Percentiles rank a stretch among this genome's conserved stretches.
These are phyloP conservation scores for Kodamaea kaohsiungensis DNA, from an alignment of 805 yeast species.

Conservation along the genomic window DNA sequence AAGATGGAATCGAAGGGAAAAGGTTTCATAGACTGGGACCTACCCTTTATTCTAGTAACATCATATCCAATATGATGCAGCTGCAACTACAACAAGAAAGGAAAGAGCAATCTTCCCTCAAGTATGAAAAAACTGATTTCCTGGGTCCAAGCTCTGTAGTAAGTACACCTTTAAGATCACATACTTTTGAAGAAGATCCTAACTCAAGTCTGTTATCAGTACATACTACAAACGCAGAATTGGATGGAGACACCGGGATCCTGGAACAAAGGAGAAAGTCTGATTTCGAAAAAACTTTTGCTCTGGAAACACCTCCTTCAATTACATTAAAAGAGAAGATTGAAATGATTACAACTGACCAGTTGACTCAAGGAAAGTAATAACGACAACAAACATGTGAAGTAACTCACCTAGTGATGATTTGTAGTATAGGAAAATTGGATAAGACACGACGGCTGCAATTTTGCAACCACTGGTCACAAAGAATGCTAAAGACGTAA, in stretches of 20 bases:
- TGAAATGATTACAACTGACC: slow-evolving; percentile 36
- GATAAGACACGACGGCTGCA: neutral
- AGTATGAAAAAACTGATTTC: neutral
- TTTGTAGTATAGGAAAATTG: neutral
- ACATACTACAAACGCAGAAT: slow-evolving; percentile 29
- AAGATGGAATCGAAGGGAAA: slow-evolving; percentile 72
- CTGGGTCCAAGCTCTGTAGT: neutral
- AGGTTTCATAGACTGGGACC: slow-evolving; percentile 48
- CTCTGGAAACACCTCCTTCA: slow-evolving; percentile 29
- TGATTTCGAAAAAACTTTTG: slow-evolving; percentile 13
- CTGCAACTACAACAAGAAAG: slow-evolving; percentile 14
- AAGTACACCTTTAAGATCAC: slow-evolving; percentile 1
- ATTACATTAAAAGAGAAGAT: slow-evolving; percentile 48
- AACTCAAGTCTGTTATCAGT: slow-evolving; percentile 17
- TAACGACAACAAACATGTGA: neutral
- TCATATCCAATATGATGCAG: slow-evolving; percentile 30
- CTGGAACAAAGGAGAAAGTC: slow-evolving; percentile 17
- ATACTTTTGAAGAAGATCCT: slow-evolving; percentile 6
- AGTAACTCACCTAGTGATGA: neutral
- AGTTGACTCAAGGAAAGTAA: neutral
- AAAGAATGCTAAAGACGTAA: neutral
- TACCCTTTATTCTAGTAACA: slow-evolving; percentile 33
- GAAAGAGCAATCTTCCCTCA: neutral
- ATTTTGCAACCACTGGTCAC: neutral
- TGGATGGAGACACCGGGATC: slow-evolving; percentile 24